Evolutionary conservation across 176 grass and related monocot species (phyloP).

Genomic region (Oryza glaberrima): DNA sequence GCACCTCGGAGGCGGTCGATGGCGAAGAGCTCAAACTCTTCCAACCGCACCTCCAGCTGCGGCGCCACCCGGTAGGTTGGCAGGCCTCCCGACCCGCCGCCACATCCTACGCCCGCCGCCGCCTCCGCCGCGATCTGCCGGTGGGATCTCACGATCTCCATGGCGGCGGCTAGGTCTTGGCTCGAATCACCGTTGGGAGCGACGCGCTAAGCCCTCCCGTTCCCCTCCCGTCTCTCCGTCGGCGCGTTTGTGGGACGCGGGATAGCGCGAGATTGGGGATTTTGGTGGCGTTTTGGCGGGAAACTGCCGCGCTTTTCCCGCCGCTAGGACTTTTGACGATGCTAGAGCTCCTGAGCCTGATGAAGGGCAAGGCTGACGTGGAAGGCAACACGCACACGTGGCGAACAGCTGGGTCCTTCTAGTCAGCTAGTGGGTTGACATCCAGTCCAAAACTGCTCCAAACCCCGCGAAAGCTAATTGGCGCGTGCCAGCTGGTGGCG

Average conservation of each 20-base stretch:
- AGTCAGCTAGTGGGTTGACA: too few relatives aligned
- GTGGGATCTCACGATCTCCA: constrained; percentile 93
- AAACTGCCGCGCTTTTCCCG: neutral
- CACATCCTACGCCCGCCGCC: neutral
- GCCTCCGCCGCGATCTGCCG: constrained; percentile 48
- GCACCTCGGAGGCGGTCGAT: constrained; percentile 82
- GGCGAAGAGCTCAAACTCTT: constrained; percentile 25
- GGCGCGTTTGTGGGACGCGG: too few relatives aligned
- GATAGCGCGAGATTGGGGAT: neutral
- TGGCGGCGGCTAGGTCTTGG: constrained; percentile 23
- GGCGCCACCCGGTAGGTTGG: constrained; percentile 79
- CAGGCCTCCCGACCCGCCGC: constrained; percentile 28
- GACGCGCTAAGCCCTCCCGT: neutral
- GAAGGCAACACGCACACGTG: too few relatives aligned
- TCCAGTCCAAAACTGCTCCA: too few relatives aligned
- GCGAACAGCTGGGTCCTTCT: too few relatives aligned
- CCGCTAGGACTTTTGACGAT: neutral
- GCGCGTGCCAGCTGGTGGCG: too few relatives aligned
- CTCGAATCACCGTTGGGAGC: neutral
- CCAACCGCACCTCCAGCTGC: constrained; percentile 77
- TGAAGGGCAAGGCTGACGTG: too few relatives aligned
- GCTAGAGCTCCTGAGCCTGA: too few relatives aligned
- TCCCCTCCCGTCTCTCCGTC: neutral
- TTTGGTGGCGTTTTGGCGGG: neutral
- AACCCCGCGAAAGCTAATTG: too few relatives aligned